Percentiles rank a stretch among this genome's conserved stretches.
These are phyloP conservation scores for Aspergillus versicolor DNA, from an alignment of 2,329 filamentous ascomycete species.

Conservation along the genomic window DNA sequence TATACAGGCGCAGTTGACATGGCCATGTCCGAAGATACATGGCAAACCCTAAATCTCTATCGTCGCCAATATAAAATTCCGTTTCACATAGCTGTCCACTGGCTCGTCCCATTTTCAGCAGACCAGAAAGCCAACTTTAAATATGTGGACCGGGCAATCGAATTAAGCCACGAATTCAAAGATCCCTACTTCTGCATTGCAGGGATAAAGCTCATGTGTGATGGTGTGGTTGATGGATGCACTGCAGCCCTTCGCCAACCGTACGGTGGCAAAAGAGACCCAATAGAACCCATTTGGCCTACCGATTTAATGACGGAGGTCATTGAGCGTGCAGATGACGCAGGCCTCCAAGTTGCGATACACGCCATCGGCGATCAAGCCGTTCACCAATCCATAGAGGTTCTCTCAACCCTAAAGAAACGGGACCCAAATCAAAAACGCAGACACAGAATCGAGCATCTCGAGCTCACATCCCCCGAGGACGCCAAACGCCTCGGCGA, in stretches of 20 bases:
- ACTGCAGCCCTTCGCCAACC: conserved; percentile 23
- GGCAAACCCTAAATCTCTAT: conserved; percentile 43
- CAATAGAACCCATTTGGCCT: conserved; percentile 46
- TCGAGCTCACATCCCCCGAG: conserved; percentile 48
- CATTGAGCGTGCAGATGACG: conserved; percentile 42
- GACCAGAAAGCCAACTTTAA: conserved; percentile 36
- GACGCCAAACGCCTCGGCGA: conserved; percentile 47
- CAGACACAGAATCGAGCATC: conserved; percentile 52
- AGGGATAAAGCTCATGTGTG: conserved; percentile 52
- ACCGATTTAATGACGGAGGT: conserved; percentile 41
- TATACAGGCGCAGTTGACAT: conserved; percentile 52
- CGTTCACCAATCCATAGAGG: conserved; percentile 46
- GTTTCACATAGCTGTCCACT: conserved; percentile 47
- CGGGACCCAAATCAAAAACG: conserved; percentile 20
- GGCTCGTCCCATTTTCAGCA: conserved; percentile 46
- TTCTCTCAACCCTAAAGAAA: conserved; percentile 26
- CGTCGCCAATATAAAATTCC: conserved; percentile 31
- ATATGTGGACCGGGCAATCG: conserved; percentile 49
- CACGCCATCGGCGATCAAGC: conserved; percentile 53
- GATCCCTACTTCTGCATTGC: conserved; percentile 45
- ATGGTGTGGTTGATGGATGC: conserved; percentile 51
- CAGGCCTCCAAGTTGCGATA: conserved; percentile 49
- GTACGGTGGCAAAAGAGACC: conserved; percentile 34
- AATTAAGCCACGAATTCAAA: conserved; percentile 42
- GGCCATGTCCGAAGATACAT: conserved; percentile 52